A percentile compares a stretch with the other conserved stretches of the same genome.
phyloP scores from a whole-genome alignment of 2,329 filamentous ascomycete genomes.

The Trichoderma sp. region DNA sequence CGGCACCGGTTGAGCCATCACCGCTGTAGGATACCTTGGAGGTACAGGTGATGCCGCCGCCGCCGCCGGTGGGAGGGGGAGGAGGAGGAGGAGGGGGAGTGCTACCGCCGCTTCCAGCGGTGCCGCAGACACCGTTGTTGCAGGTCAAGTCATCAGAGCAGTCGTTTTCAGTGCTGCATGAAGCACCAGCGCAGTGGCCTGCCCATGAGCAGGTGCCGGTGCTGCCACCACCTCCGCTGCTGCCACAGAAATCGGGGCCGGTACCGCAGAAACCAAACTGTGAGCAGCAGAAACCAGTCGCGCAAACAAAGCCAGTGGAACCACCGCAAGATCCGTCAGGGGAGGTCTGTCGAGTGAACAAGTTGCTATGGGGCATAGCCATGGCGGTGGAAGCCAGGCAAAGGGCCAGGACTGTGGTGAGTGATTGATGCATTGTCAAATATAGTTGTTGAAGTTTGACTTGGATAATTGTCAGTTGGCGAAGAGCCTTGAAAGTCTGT shows the following conservation, averaged over 20 bases:
- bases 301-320: not conserved
- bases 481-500: not conserved
- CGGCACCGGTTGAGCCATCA: not conserved
- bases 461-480: not conserved
- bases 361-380: not conserved
- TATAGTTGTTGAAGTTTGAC: not conserved
- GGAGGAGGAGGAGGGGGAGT: not conserved
- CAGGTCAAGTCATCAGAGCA: not conserved
- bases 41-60: not conserved
- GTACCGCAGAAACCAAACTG: not conserved
- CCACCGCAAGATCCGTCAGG: not conserved
- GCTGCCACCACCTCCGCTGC: not conserved
- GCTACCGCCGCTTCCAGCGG: not conserved
- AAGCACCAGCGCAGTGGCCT: not conserved
- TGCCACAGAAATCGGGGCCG: not conserved
- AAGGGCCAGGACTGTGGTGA: not conserved
- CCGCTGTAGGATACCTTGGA: not conserved
- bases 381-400: not conserved
- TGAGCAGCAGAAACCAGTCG: not conserved
- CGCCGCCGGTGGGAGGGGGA: not conserved
- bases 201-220: not conserved
- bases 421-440: not conserved
- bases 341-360: not conserved
- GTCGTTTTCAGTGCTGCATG: not conserved
- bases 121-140: not conserved